Base-by-base conservation (phyloP, 495 filamentous ascomycete genomes). In the Letharia columbiana region DNA sequence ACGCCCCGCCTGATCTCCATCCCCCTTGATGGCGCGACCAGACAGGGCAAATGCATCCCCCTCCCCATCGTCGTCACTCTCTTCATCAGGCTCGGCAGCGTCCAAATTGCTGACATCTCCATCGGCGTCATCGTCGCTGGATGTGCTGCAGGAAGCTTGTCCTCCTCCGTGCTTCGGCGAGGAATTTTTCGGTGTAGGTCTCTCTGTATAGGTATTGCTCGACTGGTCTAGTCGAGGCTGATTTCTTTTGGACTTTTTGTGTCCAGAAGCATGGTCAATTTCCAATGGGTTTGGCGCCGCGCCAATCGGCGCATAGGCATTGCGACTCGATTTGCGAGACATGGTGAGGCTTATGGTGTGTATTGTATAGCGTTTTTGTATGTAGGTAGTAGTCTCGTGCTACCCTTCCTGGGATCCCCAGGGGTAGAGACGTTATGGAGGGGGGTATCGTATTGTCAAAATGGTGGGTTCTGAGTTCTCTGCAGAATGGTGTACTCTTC, bases 41-140 rank as follows among this genome's bases (percentile, higher is more conserved):
- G 82, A 84, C 80, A 79, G 81, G 79, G 78, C 78, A 50, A 78
- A 71, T 40, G 75, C 80, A 71, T 78, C 78, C 64, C 79, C 76
- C 62, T 81, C 76, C 62, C 82, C 80, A 63, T 74, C 75, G 44
- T 83, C 79, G 63, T 81, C 79, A 59, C 80, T 65, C 40, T 72
- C 67, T 3, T 76, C 74, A 44, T 82, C 82, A 13, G 79, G 77
- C 70, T 84, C 76, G 59, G 62, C 75, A 52, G 81, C 79, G 65
- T 82, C 79, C 60, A 77, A 67, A n/a, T 71, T 68, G 1, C 73
- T 69, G 33, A 81, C 81, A 10, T 77, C 79, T 69, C 81, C 76
- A 58, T 81, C 80, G 49, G 77, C 78, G 11, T 80, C 77, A 28
- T 77, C 75, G 54, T 81, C 76, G 10, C 71, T 75, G 10, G 75